Percentiles rank a stretch among this genome's conserved stretches.
Evolutionary conservation across 108 stramenopile species (phyloP).

Genomic region (Cyclostephanos tholiformis): DNA sequence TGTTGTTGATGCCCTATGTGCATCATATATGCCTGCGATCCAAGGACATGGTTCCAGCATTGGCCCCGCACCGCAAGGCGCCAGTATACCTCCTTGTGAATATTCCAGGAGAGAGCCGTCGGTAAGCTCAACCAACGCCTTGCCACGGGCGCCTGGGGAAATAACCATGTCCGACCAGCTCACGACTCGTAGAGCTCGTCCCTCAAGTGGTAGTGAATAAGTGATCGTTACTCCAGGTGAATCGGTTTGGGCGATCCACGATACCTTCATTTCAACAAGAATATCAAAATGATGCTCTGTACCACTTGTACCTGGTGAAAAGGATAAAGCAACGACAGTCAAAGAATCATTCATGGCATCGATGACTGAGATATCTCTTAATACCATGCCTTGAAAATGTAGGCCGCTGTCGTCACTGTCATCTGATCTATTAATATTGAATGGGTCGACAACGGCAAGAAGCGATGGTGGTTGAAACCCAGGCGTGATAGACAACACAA

Average conservation of each 20-base stretch:
- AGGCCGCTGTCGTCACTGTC: conserved; percentile 10
- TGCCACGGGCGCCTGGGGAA: conserved; percentile 30
- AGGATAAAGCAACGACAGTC: conserved; percentile 30
- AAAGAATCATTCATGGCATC: conserved; percentile 26
- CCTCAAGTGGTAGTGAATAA: conserved; percentile 49
- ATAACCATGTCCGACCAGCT: conserved; percentile 64
- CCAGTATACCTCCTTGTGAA: conserved; percentile 35
- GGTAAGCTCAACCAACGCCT: conserved; percentile 64
- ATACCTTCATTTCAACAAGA: conserved; percentile 59
- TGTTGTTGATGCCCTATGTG: conserved; percentile 22
- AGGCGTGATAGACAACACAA: conserved; percentile 17
- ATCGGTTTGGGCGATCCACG: conserved; percentile 4
- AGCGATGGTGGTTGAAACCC: conserved; percentile 38
- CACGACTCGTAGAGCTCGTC: conserved; percentile 63
- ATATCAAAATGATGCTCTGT: conserved; percentile 35
- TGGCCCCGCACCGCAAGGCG: conserved; percentile 60
- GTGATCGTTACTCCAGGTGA: conserved; percentile 36
- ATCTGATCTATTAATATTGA: neutral
- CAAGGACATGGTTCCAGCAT: conserved; percentile 85
- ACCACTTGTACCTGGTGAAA: conserved; percentile 13
- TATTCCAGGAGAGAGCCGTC: conserved; percentile 78
- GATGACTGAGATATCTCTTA: conserved; percentile 48
- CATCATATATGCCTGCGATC: conserved; percentile 67
- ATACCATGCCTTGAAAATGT: conserved; percentile 10
- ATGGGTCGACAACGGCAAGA: conserved; percentile 25